Evolutionary conservation across 371 early-diverging fungal genomes (phyloP), one percentile per base, ranked within the genome.

Genomic region (Phascolomyces articulosus): DNA sequence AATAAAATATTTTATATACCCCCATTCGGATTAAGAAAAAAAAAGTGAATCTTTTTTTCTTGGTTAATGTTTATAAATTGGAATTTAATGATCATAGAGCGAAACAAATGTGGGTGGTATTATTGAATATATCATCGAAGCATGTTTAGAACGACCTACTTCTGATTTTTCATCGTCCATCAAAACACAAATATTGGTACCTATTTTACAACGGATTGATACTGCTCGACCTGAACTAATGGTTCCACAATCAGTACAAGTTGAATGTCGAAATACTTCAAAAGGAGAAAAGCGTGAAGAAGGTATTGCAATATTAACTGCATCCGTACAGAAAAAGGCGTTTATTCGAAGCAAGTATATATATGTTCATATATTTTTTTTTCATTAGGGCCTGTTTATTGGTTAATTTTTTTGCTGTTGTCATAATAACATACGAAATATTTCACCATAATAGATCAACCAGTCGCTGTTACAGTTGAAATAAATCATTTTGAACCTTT

Each of bases 111-210:
- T 64, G 20, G 64, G 64, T 9, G 64, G 68, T 3, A 64, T 68
- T 4, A 58, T 68, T 8, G 64, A 68, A 54, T 68, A 68, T 40
- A 55, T 38, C 23, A 62, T 67, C 28, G 58, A 61, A 41, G 67
- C 67, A 16, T 47, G n/a, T n/a, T n/a, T 68, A 34, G 66, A 65
- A 55, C 51, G 51, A 53, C 54, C 54, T 21, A 40, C 40, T 20
- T 31, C 60, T 3, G 65, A 65, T 28, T 65, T 65, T 23, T 16
- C 60, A 13, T n/a, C 34, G 26, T 41, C 61, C 31, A 27, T 41
- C 28, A 59, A 62, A 24, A 23, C 62, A 2, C 57, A 58, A 2
- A 57, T 63, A 16, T 20, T 34, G 24, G 63, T 67, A 4, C 67
- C 67, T 20, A 59, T 67, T 0, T 41, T 67, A 44, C 63, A 67